Conservation (phyloP, 2,329 filamentous ascomycete species). For the Claviceps africana region DNA sequence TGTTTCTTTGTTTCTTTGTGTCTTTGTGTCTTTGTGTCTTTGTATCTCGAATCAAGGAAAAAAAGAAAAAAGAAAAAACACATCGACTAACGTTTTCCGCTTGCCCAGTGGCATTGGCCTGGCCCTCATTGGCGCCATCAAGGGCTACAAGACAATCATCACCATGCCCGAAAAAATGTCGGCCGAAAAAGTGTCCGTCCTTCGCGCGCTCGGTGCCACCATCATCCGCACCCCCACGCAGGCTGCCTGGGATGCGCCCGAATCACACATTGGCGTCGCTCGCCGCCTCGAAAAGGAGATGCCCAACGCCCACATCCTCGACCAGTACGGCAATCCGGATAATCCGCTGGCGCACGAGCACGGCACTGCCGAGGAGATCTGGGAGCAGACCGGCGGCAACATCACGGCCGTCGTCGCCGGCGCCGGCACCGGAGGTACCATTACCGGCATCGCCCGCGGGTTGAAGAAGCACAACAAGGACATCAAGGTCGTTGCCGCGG, state of each 20-base stretch:
- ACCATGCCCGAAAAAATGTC: conserved; percentile 99
- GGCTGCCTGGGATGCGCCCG: conserved; percentile 84
- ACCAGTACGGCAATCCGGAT: conserved; percentile 85
- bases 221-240: conserved; percentile 96
- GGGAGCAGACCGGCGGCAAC: conserved; percentile 74
- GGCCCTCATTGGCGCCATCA: conserved; percentile 85
- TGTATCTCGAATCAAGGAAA: no score
- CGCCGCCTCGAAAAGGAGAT: conserved; percentile 84
- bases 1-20: no score
- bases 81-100: not conserved
- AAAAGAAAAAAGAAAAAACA: not conserved
- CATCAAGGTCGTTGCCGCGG: conserved; percentile 82
- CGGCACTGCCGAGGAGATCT: conserved; percentile 93
- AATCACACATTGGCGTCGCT: conserved; percentile 94
- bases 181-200: conserved; percentile 88
- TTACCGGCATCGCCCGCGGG: conserved; percentile 76
- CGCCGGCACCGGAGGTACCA: conserved; percentile 89
- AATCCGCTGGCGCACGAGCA: conserved; percentile 90
- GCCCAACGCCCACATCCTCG: conserved; percentile 90
- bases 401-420: conserved; percentile 78
- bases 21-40: conserved; percentile 8
- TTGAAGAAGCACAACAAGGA: conserved; percentile 74
- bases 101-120: conserved; percentile 63
- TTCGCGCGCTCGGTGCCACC: conserved; percentile 85
- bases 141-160: conserved; percentile 97